phyloP scores from a whole-genome alignment of 2,329 filamentous ascomycete genomes.

The Fusarium newnesense region DNA sequence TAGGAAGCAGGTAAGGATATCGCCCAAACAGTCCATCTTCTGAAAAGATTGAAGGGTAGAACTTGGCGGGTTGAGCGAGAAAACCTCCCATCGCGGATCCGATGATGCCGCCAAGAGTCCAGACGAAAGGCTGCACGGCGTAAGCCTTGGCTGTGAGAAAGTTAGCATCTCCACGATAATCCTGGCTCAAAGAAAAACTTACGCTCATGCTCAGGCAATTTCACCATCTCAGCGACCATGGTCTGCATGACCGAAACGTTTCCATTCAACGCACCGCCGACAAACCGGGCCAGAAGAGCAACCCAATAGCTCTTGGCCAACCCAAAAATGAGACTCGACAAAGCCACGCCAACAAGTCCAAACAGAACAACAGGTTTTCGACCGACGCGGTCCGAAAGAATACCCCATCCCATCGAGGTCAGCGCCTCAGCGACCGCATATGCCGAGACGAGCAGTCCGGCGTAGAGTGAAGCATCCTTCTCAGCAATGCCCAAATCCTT shows the following conservation, averaged over 20 bases:
- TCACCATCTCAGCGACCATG: slow-evolving; percentile 89
- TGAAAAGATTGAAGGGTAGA: slow-evolving; percentile 76
- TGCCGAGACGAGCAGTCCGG: slow-evolving; percentile 84
- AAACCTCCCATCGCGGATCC: slow-evolving; percentile 86
- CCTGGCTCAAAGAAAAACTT: neutral
- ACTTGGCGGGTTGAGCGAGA: slow-evolving; percentile 66
- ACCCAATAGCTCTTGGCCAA: slow-evolving; percentile 84
- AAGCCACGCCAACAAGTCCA: slow-evolving; percentile 79
- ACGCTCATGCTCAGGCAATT: slow-evolving; percentile 85
- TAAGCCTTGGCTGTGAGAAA: slow-evolving; percentile 67
- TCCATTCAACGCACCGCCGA: slow-evolving; percentile 90
- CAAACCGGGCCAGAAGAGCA: slow-evolving; percentile 79
- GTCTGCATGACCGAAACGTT: slow-evolving; percentile 92
- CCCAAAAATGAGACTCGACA: slow-evolving; percentile 83
- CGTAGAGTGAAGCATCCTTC: slow-evolving; percentile 80
- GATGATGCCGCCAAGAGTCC: slow-evolving; percentile 88
- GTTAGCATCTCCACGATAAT: neutral
- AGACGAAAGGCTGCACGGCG: slow-evolving; percentile 88
- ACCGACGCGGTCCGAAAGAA: slow-evolving; percentile 69
- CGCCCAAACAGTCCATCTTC: slow-evolving; percentile 60
- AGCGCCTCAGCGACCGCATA: slow-evolving; percentile 89
- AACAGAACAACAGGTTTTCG: slow-evolving; percentile 76
- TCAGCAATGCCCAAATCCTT: slow-evolving; percentile 78
- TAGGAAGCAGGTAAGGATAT: slow-evolving; percentile 79
- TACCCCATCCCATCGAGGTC: slow-evolving; percentile 74